phyloP scores from a whole-genome alignment of 2,329 filamentous ascomycete genomes.

The Salinomyces thailandicus region DNA sequence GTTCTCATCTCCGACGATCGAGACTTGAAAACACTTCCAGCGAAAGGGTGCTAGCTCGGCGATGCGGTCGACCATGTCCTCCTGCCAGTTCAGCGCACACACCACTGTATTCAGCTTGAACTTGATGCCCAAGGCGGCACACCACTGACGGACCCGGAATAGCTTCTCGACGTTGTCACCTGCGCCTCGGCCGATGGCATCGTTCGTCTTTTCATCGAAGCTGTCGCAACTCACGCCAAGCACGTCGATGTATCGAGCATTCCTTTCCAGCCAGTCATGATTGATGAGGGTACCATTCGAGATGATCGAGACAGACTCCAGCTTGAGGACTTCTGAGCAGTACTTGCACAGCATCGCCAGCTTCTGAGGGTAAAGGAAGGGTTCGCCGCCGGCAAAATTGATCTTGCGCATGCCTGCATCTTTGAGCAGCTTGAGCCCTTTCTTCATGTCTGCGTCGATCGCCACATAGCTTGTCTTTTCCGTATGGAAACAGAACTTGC shows the following conservation, averaged over 20 bases:
- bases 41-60: conserved; percentile 37
- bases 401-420: conserved; percentile 45
- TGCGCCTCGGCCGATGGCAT: conserved; percentile 40
- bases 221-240: conserved; percentile 48
- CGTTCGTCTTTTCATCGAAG: conserved; percentile 42
- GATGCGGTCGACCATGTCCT: conserved; percentile 27
- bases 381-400: conserved; percentile 47
- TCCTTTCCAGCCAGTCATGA: conserved; percentile 33
- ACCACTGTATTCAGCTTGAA: conserved; percentile 52
- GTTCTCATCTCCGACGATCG: conserved; percentile 46
- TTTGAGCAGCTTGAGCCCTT: conserved; percentile 36
- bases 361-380: conserved; percentile 40
- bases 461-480: conserved; percentile 39
- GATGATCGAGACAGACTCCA: conserved; percentile 46
- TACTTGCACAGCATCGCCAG: conserved; percentile 36
- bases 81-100: conserved; percentile 37
- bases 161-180: conserved; percentile 39
- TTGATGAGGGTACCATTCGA: conserved; percentile 43
- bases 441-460: conserved; percentile 33
- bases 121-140: conserved; percentile 37
- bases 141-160: conserved; percentile 37
- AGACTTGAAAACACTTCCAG: conserved; percentile 47
- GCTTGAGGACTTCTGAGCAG: conserved; percentile 38
- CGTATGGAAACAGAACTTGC: conserved; percentile 50
- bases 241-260: conserved; percentile 41